phyloP scores from a whole-genome alignment of 306 rosid species.

The Abrus precatorius region DNA sequence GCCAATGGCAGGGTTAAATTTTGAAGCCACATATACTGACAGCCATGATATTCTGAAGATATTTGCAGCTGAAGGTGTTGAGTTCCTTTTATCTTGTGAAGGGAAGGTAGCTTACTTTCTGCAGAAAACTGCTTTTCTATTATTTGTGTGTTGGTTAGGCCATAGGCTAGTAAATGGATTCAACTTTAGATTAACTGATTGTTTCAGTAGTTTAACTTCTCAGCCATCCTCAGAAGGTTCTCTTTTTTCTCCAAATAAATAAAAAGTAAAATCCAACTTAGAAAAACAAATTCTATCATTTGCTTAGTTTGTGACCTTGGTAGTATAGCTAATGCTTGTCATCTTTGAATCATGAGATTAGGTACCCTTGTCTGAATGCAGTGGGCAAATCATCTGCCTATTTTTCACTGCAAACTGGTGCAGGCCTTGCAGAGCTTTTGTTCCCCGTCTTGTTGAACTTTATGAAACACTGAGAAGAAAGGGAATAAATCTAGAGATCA shows the following conservation, averaged over 20 bases:
- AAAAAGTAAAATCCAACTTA: background rate
- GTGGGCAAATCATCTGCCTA: constrained; percentile 79
- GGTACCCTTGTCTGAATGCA: constrained; percentile 76
- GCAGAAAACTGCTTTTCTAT: constrained; percentile 28
- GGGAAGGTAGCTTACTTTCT: constrained; percentile 64
- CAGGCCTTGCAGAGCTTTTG: constrained; percentile 85
- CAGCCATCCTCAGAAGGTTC: constrained; percentile 9
- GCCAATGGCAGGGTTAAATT: constrained; percentile 66
- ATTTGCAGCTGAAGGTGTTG: constrained; percentile 78
- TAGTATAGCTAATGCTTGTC: constrained; percentile 34
- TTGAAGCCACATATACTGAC: constrained; percentile 52
- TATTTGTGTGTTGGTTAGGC: constrained; percentile 28
- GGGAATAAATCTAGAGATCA: constrained; percentile 69
- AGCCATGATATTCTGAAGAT: constrained; percentile 55
- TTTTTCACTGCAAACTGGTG: constrained; percentile 95
- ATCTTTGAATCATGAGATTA: constrained; percentile 51
- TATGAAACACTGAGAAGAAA: constrained; percentile 59
- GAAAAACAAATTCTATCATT: background rate
- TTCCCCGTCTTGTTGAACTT: constrained; percentile 72
- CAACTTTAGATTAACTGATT: constrained; percentile 1
- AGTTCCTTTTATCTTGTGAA: constrained; percentile 75
- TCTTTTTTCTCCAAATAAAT: background rate
- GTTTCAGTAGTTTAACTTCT: constrained; percentile 22
- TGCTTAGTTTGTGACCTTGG: constrained; percentile 40
- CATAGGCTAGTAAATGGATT: constrained; percentile 34